Percentiles rank a stretch among this genome's conserved stretches.
These are phyloP conservation scores for Pisolithus thermaeus DNA, from an alignment of 1,284 basidiomycete genomes.

Conservation along the genomic window DNA sequence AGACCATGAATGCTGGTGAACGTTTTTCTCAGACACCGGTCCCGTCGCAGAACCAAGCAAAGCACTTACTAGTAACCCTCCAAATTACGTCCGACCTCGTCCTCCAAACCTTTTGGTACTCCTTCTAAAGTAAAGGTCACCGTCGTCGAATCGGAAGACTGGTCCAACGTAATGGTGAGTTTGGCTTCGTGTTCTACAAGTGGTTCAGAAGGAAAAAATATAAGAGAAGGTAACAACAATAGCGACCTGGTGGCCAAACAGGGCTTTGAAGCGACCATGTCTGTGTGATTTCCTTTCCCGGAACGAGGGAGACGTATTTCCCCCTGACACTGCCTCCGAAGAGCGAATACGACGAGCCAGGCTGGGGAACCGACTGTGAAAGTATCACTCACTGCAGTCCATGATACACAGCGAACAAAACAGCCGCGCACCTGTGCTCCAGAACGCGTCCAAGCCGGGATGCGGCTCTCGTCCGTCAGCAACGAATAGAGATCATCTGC, in stretches of 20 bases:
- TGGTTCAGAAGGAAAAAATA: constrained; percentile 2
- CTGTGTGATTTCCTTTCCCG: constrained; percentile 79
- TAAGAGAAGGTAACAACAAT: neutral
- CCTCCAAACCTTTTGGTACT: constrained; percentile 82
- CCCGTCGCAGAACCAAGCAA: constrained; percentile 28
- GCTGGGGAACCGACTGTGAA: constrained; percentile 56
- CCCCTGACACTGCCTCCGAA: constrained; percentile 91
- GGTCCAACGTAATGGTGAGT: constrained; percentile 75
- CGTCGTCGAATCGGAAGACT: constrained; percentile 81
- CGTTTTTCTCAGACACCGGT: constrained; percentile 14
- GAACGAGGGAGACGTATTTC: constrained; percentile 72
- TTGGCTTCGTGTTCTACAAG: constrained; percentile 70
- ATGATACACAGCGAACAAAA: neutral
- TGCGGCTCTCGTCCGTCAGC: constrained; percentile 83
- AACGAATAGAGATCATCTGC: constrained; percentile 84
- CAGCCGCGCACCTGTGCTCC: constrained; percentile 65
- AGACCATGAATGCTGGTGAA: constrained; percentile 62
- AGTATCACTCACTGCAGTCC: constrained; percentile 1
- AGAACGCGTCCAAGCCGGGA: constrained; percentile 88
- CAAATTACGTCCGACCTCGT: constrained; percentile 76
- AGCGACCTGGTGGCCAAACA: constrained; percentile 79
- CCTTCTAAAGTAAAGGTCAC: constrained; percentile 70
- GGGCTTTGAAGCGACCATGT: constrained; percentile 86
- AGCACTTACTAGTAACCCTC: constrained; percentile 60
- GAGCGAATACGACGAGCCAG: constrained; percentile 72